Base-by-base conservation (phyloP, 2,329 filamentous ascomycete genomes). In the Zasmidium cellare region DNA sequence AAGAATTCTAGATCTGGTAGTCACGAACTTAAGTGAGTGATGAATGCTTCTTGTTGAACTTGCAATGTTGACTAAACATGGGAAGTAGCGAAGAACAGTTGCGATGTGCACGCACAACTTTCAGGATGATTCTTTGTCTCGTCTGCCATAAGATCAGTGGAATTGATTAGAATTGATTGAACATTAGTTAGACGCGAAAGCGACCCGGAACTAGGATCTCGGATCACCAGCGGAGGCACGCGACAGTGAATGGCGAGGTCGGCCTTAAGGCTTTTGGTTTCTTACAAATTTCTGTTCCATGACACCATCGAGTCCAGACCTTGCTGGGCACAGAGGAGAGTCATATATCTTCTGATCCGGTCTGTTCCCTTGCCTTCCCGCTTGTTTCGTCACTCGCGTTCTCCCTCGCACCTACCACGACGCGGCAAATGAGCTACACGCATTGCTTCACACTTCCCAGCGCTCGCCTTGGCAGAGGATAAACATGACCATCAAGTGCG, bases 401-500 rank as follows among this genome's bases (percentile, higher is more conserved):
- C 14, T 9, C 3, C 51, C 2, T 53, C 51, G 44, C 19, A n/a
- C 41, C 41, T 41, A 6, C 3, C 35, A 18, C 35, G 35, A 41
- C 12, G 35, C 35, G 35, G 35, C 12, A 41, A 41, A 55, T 55
- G 48, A 55, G 52, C 38, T 55, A 55, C 48, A 55, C 47, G 35
- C 56, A 55, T 25, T 50, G 56, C 58, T 47, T 57, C 55, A 58
- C 54, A 45, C 46, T 60, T 45, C 51, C 57, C 55, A 52, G 41
- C 48, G 51, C 51, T 60, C 56, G 56, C 54, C 55, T 57, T 41
- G 55, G 48, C 44, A 59, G 61, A 59, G 62, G 62, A 35, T 59
- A 52, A 62, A 51, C 46, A 52, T 55, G 53, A 56, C 44, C 28
- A 31, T 65, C 51, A 72, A 70, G 57, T 71, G 69, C 55, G 83